phyloP scores from a whole-genome alignment of 2,329 filamentous ascomycete genomes.

The Colletotrichum noveboracense region DNA sequence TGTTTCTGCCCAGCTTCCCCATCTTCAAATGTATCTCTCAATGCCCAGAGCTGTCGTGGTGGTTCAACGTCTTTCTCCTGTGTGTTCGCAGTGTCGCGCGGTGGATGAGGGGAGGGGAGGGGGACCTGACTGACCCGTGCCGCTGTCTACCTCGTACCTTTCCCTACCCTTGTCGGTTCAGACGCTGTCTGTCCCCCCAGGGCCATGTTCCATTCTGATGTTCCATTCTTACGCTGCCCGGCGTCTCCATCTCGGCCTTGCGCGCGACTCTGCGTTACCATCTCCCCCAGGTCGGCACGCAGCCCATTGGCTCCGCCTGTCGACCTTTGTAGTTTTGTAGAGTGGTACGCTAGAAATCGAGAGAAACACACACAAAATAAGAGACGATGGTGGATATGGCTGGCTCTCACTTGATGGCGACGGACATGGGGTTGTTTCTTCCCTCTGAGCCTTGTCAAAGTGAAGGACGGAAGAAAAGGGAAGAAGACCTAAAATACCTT shows the following conservation, averaged over 20 bases:
- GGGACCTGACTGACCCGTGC: background rate
- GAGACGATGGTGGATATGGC: background rate
- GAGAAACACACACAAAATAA: background rate
- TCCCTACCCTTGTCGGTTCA: background rate
- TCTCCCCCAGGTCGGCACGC: background rate
- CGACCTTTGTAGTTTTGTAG: background rate
- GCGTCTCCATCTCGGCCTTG: conserved; percentile 14
- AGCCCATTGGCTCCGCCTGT: background rate
- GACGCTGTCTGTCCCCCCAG: background rate
- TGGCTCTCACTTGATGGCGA: background rate
- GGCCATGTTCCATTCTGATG: background rate
- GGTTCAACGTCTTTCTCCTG: background rate
- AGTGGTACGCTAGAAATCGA: background rate
- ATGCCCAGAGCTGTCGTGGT: background rate
- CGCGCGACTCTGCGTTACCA: background rate
- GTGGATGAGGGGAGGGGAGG: background rate
- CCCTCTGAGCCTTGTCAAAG: background rate
- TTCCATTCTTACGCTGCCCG: background rate
- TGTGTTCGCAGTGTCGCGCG: background rate
- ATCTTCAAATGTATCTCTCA: background rate
- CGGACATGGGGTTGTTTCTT: background rate
- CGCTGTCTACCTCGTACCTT: background rate
- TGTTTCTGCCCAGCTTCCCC: conserved; percentile 7
- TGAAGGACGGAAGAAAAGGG: background rate
- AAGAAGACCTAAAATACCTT: background rate